A percentile compares a stretch with the other conserved stretches of the same genome.
phyloP scores from a whole-genome alignment of 1,284 basidiomycete genomes.

The Apiotrichum brassicae region DNA sequence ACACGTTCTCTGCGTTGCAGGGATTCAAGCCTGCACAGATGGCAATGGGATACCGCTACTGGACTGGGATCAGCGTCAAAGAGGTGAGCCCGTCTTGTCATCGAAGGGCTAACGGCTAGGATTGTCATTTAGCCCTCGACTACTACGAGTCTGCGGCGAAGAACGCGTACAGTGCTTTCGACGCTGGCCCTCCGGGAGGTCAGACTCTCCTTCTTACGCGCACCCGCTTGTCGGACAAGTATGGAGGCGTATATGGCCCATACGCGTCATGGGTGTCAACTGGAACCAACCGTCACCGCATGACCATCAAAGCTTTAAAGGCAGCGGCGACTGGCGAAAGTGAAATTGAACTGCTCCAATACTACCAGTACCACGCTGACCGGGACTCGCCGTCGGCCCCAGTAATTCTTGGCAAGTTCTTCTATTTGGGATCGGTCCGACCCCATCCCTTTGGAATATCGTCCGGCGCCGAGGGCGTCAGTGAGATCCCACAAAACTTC shows the following conservation, averaged over 20 bases:
- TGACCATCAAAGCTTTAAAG: conserved; percentile 74
- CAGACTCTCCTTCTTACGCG: conserved; percentile 74
- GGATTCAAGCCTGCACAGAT: conserved; percentile 82
- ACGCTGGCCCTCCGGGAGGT: conserved; percentile 84
- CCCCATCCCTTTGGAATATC: conserved; percentile 57
- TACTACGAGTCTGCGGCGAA: conserved; percentile 86
- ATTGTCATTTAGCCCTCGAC: conserved; percentile 69
- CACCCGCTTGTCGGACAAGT: conserved; percentile 79
- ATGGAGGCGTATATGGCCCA: conserved; percentile 85
- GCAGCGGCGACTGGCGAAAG: conserved; percentile 79
- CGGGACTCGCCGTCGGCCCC: conserved; percentile 78
- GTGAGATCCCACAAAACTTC: conserved; percentile 68
- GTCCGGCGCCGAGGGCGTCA: conserved; percentile 82
- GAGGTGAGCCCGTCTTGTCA: conserved; percentile 49
- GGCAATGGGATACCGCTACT: conserved; percentile 90
- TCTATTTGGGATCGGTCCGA: conserved; percentile 86
- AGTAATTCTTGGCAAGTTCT: conserved; percentile 82
- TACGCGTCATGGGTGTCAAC: conserved; percentile 64
- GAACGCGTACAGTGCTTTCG: conserved; percentile 68
- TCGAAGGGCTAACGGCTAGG: conserved; percentile 36
- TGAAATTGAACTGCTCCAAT: conserved; percentile 86
- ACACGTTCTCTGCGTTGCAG: conserved; percentile 85
- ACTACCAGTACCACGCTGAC: conserved; percentile 90
- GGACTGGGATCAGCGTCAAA: conserved; percentile 84
- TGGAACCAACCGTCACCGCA: conserved; percentile 60